Evolutionary conservation across 148 eudicot species (phyloP).

Genomic region (Fagopyrum esculentum): DNA sequence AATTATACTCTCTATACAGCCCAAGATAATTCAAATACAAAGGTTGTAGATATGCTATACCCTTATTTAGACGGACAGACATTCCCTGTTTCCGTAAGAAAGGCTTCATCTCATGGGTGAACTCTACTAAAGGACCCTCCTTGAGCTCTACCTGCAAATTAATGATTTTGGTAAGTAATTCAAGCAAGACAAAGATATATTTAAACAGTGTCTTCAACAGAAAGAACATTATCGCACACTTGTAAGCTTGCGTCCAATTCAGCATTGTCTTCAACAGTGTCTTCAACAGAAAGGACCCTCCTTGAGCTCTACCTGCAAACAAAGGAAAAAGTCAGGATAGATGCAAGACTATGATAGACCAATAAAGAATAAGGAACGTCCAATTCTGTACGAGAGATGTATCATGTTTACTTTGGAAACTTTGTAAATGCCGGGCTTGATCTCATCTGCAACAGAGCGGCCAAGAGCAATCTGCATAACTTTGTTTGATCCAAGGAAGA

Average conservation of each 20-base stretch:
- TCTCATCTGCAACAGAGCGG: slow-evolving; percentile 76
- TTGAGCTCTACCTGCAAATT: slow-evolving; percentile 74
- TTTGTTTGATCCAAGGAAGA: slow-evolving; percentile 97
- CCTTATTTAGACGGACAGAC: slow-evolving; percentile 93
- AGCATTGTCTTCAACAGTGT: too few relatives aligned
- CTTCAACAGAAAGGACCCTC: too few relatives aligned
- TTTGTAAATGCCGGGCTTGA: slow-evolving; percentile 65
- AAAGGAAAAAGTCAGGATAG: too few relatives aligned
- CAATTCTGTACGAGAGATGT: background rate
- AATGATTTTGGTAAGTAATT: background rate
- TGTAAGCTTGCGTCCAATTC: too few relatives aligned
- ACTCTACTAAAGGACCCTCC: slow-evolving; percentile 85
- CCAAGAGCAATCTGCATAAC: slow-evolving; percentile 95
- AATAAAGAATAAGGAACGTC: background rate
- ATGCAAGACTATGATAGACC: background rate
- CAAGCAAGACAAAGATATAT: background rate
- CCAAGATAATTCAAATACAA: background rate
- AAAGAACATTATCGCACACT: background rate
- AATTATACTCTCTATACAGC: slow-evolving; percentile 1
- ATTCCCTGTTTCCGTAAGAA: slow-evolving; percentile 89
- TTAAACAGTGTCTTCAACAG: background rate
- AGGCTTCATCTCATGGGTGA: slow-evolving; percentile 97
- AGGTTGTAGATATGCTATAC: slow-evolving; percentile 18
- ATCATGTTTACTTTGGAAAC: slow-evolving; percentile 57
- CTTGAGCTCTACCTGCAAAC: too few relatives aligned